These are phyloP conservation scores for Helenozyma baotianmanensis DNA, from an alignment of 805 yeast species.

Conservation along the genomic window DNA sequence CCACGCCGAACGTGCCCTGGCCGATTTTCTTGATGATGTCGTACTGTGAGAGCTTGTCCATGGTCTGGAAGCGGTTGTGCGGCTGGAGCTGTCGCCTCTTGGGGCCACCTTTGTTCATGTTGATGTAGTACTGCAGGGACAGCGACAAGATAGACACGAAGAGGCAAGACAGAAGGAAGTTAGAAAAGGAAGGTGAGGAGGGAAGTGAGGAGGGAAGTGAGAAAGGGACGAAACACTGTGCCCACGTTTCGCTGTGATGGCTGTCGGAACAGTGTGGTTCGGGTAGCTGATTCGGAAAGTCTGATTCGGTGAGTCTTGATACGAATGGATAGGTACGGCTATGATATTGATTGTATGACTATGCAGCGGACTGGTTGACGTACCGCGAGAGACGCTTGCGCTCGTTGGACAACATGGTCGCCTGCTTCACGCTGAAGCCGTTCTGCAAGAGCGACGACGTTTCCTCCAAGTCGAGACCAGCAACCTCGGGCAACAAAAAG, in stretches of 20 bases:
- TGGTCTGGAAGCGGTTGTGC: constrained; percentile 22
- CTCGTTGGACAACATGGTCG: constrained; percentile 33
- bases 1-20: constrained; percentile 59
- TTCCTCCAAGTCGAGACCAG: constrained; percentile 88
- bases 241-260: too few relatives aligned
- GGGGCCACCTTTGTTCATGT: too few relatives aligned
- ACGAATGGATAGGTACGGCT: too few relatives aligned
- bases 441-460: constrained; percentile 74
- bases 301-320: too few relatives aligned
- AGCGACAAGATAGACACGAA: neutral
- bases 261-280: too few relatives aligned
- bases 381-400: constrained; percentile 23
- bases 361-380: neutral
- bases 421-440: constrained; percentile 76
- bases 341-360: neutral
- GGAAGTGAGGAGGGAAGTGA: too few relatives aligned
- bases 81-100: constrained; percentile 13
- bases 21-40: constrained; percentile 36
- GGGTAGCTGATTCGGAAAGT: too few relatives aligned
- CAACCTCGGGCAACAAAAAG: constrained; percentile 88
- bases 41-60: constrained; percentile 29
- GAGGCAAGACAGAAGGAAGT: too few relatives aligned
- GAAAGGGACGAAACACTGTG: too few relatives aligned
- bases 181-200: too few relatives aligned
- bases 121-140: neutral